Base-by-base conservation (phyloP, 768 basidiomycete species). In the Amanita jacksonii region DNA sequence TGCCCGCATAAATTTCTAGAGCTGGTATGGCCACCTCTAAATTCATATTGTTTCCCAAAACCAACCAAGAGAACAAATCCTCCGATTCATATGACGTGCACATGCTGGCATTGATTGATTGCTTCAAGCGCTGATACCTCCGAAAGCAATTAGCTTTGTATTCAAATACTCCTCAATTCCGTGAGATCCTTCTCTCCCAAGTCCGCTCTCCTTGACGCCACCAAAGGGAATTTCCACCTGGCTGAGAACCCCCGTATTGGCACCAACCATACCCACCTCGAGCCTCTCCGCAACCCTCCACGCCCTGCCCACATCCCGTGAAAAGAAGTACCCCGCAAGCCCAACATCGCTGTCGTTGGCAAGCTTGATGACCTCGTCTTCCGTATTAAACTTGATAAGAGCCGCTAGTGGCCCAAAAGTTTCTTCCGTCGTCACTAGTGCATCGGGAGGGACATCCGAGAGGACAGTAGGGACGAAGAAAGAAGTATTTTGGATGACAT, bases 221-320 rank as follows among this genome's bases (percentile, higher is more conserved):
- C 92, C 91, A 54, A 94, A 93, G 15, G 90, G 89, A 67, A 90
- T 81, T 10, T 68, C 69, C 20, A 82, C 83, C 59, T 83, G 79
- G 46, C 81, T 85, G 56, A 94, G 76, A 45, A 81, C 40, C 3
- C 85, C 85, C 1, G 87, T 87, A 62, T 92, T 92, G 38, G 74
- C 70, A 24, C 86, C 88, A 18, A 93, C 88, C 75, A 77, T 97
- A 4, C 93, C 94, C 5, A 93, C 90, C 62, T 99, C 90, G 22
- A 98, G 68, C 51, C 73, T 83, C 67, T 96, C 96, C 12, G 93
- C 90, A 13, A 99, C 92, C 32, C 94, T 76, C 87, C 89, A 97
- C 33, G 88, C 82, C 30, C 93, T 67, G 3, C 89, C 86, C 4
- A 96, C 70, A 57, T 98, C 94, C 52, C 74, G 57, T 30, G 73